Evolutionary conservation across 768 basidiomycete genomes (phyloP), one percentile per base, ranked within the genome.

Genomic region (Pleurotus pulmonarius): DNA sequence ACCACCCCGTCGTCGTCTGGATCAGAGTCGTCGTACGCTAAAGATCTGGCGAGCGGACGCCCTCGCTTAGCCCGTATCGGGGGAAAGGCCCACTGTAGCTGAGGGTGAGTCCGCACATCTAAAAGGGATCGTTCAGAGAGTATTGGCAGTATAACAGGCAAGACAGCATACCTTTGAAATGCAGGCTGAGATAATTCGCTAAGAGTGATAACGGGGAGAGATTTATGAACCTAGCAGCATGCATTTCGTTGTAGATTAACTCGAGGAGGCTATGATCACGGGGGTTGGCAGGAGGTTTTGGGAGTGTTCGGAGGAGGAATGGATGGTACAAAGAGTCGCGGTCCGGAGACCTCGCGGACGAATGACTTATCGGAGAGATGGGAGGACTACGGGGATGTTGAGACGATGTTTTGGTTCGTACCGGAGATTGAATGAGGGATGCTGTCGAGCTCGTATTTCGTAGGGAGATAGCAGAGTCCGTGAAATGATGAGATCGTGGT

Each of bases 81-180:
- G 37, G 85, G 86, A 64, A 87, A 88, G 25, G 77, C 76, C 58
- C 82, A 72, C 56, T 82, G 73, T 15, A 88, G 68, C 1, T 87
- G 86, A 5, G 82, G 83, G 58, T 86, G 86, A 0, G 83, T 84
- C 4, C 85, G 81, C 20, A 87, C 79, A 68, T 86, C 88, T 87
- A 59, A 16, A 46, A 46, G 22, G n/a, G n/a, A 54, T 53, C 26
- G 4, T 45, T 58, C 15, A n/a, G 46, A 22, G 20, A 47, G 20
- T 20, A 20, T 57, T 52, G 55, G 38, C 13, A 46, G 55, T 47
- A 22, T 24, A 49, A 49, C 25, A 56, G 6, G 26, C 5, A 22
- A 16, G 18, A 26, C 38, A 15, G 65, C 73, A 59, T 57, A 85
- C 88, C 83, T 69, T 75, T 78, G 63, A 91, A 87, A 69, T 87